A percentile compares a stretch with the other conserved stretches of the same genome.
These are phyloP conservation scores for Immersiporthe knoxdaviesiana DNA, from an alignment of 2,329 filamentous ascomycete genomes.

Conservation along the genomic window DNA sequence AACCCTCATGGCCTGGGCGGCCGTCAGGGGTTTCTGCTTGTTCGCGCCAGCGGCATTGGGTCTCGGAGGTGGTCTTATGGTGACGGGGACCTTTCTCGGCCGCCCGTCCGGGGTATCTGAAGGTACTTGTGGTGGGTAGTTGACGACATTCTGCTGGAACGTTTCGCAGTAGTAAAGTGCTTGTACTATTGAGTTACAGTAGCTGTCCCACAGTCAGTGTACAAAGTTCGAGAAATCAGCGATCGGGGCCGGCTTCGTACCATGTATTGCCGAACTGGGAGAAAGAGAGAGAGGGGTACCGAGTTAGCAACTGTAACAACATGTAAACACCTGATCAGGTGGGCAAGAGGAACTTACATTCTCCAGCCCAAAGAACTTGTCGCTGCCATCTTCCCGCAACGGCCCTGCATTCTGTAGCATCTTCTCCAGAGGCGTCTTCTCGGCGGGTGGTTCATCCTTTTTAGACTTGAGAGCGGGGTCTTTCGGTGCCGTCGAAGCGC, in stretches of 20 bases:
- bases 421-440: constrained; percentile 67
- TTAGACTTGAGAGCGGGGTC: constrained; percentile 49
- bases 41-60: constrained; percentile 47
- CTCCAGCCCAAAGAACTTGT: constrained; percentile 98
- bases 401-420: constrained; percentile 83
- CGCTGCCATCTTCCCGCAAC: constrained; percentile 83
- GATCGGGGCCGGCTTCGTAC: constrained; percentile 54
- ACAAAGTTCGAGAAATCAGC: constrained; percentile 12
- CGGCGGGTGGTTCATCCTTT: constrained; percentile 61
- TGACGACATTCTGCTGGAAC: constrained; percentile 92
- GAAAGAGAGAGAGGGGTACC: constrained; percentile 12
- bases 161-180: constrained; percentile 94
- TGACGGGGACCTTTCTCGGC: constrained; percentile 60
- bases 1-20: constrained; percentile 60
- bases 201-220: constrained; percentile 58
- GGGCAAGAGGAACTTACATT: constrained; percentile 69
- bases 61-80: constrained; percentile 62
- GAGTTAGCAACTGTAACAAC: constrained; percentile 16
- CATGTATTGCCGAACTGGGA: constrained; percentile 96
- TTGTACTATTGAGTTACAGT: constrained; percentile 98
- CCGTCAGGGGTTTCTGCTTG: constrained; percentile 57
- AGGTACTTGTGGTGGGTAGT: constrained; percentile 77
- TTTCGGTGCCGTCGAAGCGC: constrained; percentile 47
- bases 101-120: constrained; percentile 69
- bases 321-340: constrained; percentile 17